Base-by-base conservation (phyloP, 345 rosid species). In the Pugionium cornutum region DNA sequence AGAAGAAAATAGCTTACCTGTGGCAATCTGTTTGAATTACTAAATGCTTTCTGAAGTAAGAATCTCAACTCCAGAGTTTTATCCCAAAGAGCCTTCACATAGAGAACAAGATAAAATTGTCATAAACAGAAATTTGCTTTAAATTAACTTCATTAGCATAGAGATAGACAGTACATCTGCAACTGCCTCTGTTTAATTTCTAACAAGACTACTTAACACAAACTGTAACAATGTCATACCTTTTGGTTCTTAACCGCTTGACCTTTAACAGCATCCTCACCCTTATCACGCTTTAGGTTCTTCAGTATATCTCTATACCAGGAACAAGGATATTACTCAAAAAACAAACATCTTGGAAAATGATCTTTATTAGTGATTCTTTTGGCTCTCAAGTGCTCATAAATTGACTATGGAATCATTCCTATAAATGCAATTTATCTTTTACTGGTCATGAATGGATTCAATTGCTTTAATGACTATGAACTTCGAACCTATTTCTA, bases 221-320 rank as follows among this genome's bases (percentile, higher is more conserved):
- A 7, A 1, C 3, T 33, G 37, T 31, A 39, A 25, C 40, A 40
- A 47, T 7, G 33, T 41, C 55, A 25, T 42, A 92, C 99, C 92
- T 79, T 85, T 72, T 88, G 99, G 63, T 84, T 90, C 87, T 86
- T 90, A 41, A 90, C 96, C 32, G 97, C 95, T 78, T 83, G 84
- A 73, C 97, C 91, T 78, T 94, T 94, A 40, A 76, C 83, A 79
- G 82, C 64, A 82, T 88, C 99, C 66, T 90, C 99, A 72, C 81
- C 87, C 82, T 85, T 88, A 52, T 84, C 86, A 43, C 63, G 86
- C 75, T 85, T 88, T 41, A 92, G 83, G 70, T 85, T 90, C 76
- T 78, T 86, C 69, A 85, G 43, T 50, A 90, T 73, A 75, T 89
- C 82, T 60, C 96, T 88, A 47, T 10, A 69, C n/a, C 3, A 36